A percentile compares a stretch with the other conserved stretches of the same genome.
Evolutionary conservation across 345 rosid genomes (phyloP).

Genomic region (Eucalyptus marginata): DNA sequence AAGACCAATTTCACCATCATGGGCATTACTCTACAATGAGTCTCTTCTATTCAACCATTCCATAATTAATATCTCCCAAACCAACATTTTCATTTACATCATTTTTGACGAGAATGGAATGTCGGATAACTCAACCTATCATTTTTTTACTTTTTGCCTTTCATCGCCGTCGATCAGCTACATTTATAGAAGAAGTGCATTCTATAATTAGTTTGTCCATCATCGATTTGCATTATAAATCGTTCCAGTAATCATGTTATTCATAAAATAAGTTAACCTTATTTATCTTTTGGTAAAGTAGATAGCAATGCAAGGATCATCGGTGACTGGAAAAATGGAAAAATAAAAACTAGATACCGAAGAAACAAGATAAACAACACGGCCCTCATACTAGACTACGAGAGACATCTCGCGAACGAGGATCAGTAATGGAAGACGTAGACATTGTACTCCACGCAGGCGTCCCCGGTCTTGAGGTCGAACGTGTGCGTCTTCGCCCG

Average conservation of each 20-base stretch:
- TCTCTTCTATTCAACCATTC: background rate
- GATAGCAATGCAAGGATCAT: background rate
- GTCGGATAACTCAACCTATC: background rate
- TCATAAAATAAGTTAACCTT: background rate
- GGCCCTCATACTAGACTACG: background rate
- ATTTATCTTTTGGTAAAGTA: background rate
- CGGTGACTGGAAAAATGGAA: background rate
- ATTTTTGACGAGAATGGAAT: background rate
- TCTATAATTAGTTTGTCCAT: background rate
- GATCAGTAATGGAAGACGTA: constrained; percentile 29
- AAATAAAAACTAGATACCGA: background rate
- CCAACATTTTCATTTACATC: background rate
- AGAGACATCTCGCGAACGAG: background rate
- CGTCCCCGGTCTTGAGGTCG: constrained; percentile 3
- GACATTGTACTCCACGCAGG: constrained; percentile 25
- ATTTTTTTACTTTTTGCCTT: background rate
- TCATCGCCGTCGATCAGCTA: background rate
- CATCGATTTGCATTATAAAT: background rate
- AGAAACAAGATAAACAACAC: background rate
- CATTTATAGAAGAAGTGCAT: background rate
- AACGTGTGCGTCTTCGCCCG: constrained; percentile 20
- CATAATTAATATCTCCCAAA: background rate
- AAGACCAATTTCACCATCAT: background rate
- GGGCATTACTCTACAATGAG: background rate
- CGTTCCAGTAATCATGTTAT: background rate